phyloP scores from a whole-genome alignment of 176 grass and related monocot species.

The Oryza glaberrima region DNA sequence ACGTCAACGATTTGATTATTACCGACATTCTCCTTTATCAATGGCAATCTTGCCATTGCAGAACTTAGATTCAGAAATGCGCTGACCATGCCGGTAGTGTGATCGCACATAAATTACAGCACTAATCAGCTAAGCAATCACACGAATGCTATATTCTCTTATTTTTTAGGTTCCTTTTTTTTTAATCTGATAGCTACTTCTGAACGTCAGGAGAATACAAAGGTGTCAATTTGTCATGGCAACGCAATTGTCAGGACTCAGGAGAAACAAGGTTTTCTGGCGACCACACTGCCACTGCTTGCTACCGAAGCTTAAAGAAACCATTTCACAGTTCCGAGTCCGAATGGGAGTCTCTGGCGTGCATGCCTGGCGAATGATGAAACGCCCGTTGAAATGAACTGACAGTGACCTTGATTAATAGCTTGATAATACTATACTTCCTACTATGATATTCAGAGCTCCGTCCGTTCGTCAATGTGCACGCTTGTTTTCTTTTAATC shows the following conservation, averaged over 20 bases:
- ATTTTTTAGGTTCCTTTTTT: background rate
- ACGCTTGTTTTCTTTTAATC: conserved; percentile 28
- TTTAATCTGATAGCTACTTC: background rate
- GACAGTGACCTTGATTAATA: conserved; percentile 31
- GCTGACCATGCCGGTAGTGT: conserved; percentile 41
- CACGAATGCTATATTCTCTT: background rate
- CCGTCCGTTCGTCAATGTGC: conserved; percentile 39
- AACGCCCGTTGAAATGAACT: conserved; percentile 43
- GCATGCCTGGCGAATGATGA: conserved; percentile 42
- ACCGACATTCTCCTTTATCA: conserved; percentile 52
- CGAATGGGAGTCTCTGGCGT: conserved; percentile 39
- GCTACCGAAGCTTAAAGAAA: background rate
- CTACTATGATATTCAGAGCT: background rate
- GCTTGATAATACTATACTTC: background rate
- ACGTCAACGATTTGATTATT: conserved; percentile 55
- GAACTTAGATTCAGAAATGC: background rate
- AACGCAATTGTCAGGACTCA: background rate
- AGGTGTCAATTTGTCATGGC: background rate
- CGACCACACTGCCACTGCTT: background rate
- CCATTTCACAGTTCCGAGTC: background rate
- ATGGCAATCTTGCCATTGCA: conserved; percentile 38
- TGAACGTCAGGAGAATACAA: background rate
- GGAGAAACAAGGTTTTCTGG: background rate
- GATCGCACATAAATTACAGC: background rate
- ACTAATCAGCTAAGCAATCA: background rate